Evolutionary conservation across 1,284 basidiomycete genomes (phyloP).

Genomic region (Ceratobasidium sp.): DNA sequence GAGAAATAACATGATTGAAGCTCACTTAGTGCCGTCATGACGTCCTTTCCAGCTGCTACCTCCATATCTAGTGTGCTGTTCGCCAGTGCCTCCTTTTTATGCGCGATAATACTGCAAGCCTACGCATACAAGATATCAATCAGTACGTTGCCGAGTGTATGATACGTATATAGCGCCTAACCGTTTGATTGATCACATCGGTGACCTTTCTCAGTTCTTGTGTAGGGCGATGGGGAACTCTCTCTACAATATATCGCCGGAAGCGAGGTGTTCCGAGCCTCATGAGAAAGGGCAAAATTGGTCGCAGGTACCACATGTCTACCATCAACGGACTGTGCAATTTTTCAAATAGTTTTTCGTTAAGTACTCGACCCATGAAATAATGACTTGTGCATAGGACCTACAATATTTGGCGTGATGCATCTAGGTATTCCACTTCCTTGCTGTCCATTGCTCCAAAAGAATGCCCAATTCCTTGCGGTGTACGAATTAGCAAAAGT

Average conservation of each 20-base stretch:
- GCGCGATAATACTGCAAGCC: not conserved
- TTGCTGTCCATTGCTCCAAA: not conserved
- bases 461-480: constrained; percentile 42
- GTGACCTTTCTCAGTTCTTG: constrained; percentile 1
- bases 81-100: not conserved
- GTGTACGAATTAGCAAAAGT: constrained; percentile 59
- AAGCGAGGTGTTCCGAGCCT: not conserved
- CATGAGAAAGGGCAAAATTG: not conserved
- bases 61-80: not conserved
- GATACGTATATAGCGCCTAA: not conserved
- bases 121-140: not conserved
- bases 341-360: not conserved
- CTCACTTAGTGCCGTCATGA: constrained; percentile 17
- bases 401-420: constrained; percentile 46
- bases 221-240: not conserved
- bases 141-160: not conserved
- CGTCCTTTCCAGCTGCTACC: not conserved
- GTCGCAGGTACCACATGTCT: not conserved
- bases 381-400: constrained; percentile 49
- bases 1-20: not conserved
- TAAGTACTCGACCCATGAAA: not conserved
- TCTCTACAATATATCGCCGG: not conserved
- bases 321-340: not conserved
- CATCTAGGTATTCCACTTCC: not conserved
- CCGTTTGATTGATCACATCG: not conserved